These are phyloP conservation scores for Musa troglodytarum DNA, from an alignment of 176 grass and related monocot genomes.

Conservation along the genomic window DNA sequence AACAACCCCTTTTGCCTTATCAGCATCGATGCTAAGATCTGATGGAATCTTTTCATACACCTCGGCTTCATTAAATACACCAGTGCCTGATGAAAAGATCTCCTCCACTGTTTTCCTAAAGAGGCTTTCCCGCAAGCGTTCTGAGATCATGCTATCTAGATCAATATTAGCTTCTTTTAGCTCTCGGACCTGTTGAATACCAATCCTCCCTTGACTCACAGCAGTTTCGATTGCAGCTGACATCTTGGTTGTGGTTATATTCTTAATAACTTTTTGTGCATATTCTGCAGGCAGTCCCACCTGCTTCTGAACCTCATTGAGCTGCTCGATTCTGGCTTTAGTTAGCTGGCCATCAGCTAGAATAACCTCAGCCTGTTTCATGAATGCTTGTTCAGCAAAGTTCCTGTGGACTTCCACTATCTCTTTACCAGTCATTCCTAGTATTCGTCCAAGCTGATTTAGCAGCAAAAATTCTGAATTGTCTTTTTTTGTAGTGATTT, in stretches of 20 bases:
- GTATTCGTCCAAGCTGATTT: conserved; percentile 73
- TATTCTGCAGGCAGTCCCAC: conserved; percentile 76
- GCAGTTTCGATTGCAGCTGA: conserved; percentile 72
- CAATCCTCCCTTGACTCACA: conserved; percentile 71
- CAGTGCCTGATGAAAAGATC: conserved; percentile 77
- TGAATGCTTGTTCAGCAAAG: conserved; percentile 84
- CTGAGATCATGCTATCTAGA: conserved; percentile 62
- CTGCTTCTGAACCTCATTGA: conserved; percentile 78
- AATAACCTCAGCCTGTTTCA: conserved; percentile 92
- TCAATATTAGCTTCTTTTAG: conserved; percentile 71
- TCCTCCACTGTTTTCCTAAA: conserved; percentile 71
- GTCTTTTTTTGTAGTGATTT: conserved; percentile 52
- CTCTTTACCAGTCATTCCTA: conserved; percentile 75
- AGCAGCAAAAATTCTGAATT: conserved; percentile 71
- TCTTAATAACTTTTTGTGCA: conserved; percentile 93
- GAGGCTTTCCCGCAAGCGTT: conserved; percentile 68
- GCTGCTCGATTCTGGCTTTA: conserved; percentile 76
- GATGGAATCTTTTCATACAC: conserved; percentile 66
- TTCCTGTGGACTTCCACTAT: conserved; percentile 65
- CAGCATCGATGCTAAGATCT: conserved; percentile 71
- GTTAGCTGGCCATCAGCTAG: conserved; percentile 91
- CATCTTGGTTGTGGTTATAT: conserved; percentile 80
- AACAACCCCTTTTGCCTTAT: conserved; percentile 67
- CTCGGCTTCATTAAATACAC: conserved; percentile 75
- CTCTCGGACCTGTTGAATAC: conserved; percentile 65